These are phyloP conservation scores for Sphaerulina vaccinii DNA, from an alignment of 2,329 filamentous ascomycete species.

Conservation along the genomic window DNA sequence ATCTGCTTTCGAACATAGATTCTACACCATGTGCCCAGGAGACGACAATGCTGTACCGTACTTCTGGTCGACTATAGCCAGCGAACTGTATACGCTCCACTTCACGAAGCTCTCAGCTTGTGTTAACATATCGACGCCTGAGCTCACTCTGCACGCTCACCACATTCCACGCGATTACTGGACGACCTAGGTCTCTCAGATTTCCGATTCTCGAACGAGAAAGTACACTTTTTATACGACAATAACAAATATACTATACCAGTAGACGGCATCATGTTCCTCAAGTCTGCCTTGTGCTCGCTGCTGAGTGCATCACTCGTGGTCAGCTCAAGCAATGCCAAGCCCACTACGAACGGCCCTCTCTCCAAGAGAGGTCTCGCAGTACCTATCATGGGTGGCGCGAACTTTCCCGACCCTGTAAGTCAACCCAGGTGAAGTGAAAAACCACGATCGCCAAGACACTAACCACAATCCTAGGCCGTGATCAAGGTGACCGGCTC, in stretches of 20 bases:
- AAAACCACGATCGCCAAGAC: too few relatives aligned
- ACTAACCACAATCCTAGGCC: constrained; percentile 7
- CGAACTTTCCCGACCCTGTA: constrained; percentile 50
- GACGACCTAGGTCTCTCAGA: neutral
- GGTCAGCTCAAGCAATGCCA: neutral
- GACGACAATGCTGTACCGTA: neutral
- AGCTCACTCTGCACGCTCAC: neutral
- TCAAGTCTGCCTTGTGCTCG: neutral
- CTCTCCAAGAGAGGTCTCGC: constrained; percentile 16
- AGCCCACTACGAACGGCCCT: neutral
- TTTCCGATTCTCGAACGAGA: neutral
- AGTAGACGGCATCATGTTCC: neutral
- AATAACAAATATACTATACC: neutral
- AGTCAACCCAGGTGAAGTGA: neutral
- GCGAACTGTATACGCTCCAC: neutral
- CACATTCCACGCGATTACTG: neutral
- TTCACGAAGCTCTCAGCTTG: too few relatives aligned
- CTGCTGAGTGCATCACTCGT: neutral
- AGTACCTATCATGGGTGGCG: constrained; percentile 29
- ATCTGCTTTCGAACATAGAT: neutral
- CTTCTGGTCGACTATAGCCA: neutral
- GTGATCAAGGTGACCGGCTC: constrained; percentile 35
- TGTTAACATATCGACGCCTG: neutral
- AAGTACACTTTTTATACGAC: too few relatives aligned
- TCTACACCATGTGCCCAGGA: neutral